Base-by-base conservation (phyloP, 257 asterid genomes). In the Ehretia macrophylla region DNA sequence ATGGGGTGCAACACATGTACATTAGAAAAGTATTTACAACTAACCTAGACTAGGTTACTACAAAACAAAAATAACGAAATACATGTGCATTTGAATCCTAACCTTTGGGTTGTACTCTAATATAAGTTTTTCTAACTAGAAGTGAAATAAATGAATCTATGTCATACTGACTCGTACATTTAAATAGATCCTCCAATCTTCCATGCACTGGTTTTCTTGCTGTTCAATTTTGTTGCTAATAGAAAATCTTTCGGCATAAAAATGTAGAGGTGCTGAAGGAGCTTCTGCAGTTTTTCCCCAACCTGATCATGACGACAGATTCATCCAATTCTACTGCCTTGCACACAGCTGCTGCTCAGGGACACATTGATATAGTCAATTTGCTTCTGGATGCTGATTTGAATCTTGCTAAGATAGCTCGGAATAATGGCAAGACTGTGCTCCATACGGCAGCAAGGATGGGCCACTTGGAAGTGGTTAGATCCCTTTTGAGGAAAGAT, bases 311-410 rank as follows among this genome's bases (percentile, higher is more conserved):
- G 99, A 85, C 97, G 8, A 85, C 95, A 27, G 97, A 93, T 67
- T 61, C 83, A 10, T 71, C 88, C 49, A 93, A 93, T 71, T 85
- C 95, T 0, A 93, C 99, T 0, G 89, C 97, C 20, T 74, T 93
- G 47, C 99, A 93, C 63, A 93, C 99, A 42, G 99, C 97, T 32
- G 97, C 94, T 61, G 95, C 96, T 66, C 97, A 89, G 64, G 99
- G 97, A 11, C 94, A 89, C 62, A 50, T 63, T 1, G 82, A 80
- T 5, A 82, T 93, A 0, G 97, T 89, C 8, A 81, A 89, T 74
- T 80, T 93, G 20, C 96, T 93, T 53, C 76, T 93, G 37, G 92
- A 86, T 61, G 79, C 77, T 35, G 95, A 84, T 65, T 70, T 84
- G 12, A 82, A 93, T 77, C 73, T 93, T 0, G 94, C 94, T 20